phyloP scores from a whole-genome alignment of 2,329 filamentous ascomycete species.

The Beauveria sp. region DNA sequence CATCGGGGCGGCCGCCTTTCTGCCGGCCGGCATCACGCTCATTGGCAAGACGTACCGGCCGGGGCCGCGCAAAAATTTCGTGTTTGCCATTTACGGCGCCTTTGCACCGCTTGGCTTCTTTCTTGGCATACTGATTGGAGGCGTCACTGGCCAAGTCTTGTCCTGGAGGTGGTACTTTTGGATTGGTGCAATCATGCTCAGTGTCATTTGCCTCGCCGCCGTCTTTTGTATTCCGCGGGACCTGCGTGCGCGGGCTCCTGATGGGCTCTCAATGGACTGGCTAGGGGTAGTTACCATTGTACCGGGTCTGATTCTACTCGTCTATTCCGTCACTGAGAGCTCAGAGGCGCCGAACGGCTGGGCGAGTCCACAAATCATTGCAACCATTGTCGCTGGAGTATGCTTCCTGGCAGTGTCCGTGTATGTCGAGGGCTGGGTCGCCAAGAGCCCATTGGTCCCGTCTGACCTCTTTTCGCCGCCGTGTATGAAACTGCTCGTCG shows the following conservation, averaged over 20 bases:
- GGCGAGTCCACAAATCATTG: slow-evolving; percentile 56
- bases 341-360: slow-evolving; percentile 54
- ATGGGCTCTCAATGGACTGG: slow-evolving; percentile 42
- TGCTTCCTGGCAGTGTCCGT: slow-evolving; percentile 44
- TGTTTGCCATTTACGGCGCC: slow-evolving; percentile 51
- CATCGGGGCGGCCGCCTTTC: slow-evolving; percentile 58
- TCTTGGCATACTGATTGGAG: slow-evolving; percentile 57
- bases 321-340: slow-evolving; percentile 62
- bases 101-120: slow-evolving; percentile 50
- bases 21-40: slow-evolving; percentile 61
- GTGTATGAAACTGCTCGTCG: slow-evolving; percentile 50
- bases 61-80: slow-evolving; percentile 60
- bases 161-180: slow-evolving; percentile 63
- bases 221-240: not conserved
- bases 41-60: slow-evolving; percentile 59
- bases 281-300: slow-evolving; percentile 46
- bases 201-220: slow-evolving; percentile 30
- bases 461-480: slow-evolving; percentile 54
- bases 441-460: slow-evolving; percentile 54
- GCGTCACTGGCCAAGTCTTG: slow-evolving; percentile 50
- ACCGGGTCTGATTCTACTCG: slow-evolving; percentile 53
- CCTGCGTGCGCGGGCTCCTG: not conserved
- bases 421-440: slow-evolving; percentile 59
- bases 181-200: slow-evolving; percentile 40
- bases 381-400: slow-evolving; percentile 49